Percentiles rank a stretch among this genome's conserved stretches.
These are phyloP conservation scores for Orbilia quercus DNA, from an alignment of 2,329 filamentous ascomycete genomes.

Conservation along the genomic window DNA sequence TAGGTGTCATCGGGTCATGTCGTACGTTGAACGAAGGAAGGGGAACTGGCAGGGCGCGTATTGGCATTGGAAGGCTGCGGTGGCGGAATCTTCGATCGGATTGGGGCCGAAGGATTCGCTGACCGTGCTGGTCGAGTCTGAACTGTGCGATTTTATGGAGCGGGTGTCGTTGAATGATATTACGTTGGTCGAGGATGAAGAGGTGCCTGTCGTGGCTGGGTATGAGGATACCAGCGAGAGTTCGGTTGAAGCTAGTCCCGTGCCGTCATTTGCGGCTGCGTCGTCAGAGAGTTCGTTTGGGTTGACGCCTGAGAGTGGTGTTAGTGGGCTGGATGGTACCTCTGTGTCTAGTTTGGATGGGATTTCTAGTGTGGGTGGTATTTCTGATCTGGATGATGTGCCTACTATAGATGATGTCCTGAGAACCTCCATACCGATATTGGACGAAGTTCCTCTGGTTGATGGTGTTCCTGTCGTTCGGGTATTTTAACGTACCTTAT, in stretches of 20 bases:
- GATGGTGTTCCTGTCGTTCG: no score
- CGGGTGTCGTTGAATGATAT: constrained; percentile 31
- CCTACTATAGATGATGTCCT: no score
- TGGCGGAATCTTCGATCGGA: constrained; percentile 24
- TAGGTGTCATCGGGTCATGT: constrained; percentile 44
- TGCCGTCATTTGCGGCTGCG: background rate
- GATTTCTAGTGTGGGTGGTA: no score
- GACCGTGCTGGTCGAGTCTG: constrained; percentile 38
- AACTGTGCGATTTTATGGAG: constrained; percentile 33
- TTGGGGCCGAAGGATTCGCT: constrained; percentile 37
- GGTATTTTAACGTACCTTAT: no score
- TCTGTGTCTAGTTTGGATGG: no score
- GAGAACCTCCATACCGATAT: no score
- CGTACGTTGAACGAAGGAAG: constrained; percentile 40
- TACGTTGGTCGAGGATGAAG: constrained; percentile 16
- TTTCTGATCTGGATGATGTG: no score
- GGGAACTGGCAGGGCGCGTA: constrained; percentile 44
- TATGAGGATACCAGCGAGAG: background rate
- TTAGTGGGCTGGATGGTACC: no score
- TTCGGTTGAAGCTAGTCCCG: background rate
- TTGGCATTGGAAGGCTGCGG: constrained; percentile 30
- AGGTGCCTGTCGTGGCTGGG: no score
- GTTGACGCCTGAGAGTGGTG: background rate
- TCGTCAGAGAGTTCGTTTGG: constrained; percentile 11
- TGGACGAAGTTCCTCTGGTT: no score